Evolutionary conservation across 768 basidiomycete genomes (phyloP), one percentile per base, ranked within the genome.

Genomic region (Leucocoprinus leucothites): DNA sequence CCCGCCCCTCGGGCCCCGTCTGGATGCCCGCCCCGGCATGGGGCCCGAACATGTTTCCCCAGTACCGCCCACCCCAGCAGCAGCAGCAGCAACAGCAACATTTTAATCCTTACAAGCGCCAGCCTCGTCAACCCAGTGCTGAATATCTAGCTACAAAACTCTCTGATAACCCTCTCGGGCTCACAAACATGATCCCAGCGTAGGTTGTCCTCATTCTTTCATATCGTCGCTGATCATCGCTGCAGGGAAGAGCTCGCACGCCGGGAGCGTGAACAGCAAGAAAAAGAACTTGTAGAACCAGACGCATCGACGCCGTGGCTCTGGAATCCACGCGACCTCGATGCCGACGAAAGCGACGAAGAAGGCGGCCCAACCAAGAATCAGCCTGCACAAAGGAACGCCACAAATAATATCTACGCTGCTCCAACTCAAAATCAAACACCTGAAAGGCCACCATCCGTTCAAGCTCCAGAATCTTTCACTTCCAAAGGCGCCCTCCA

Each of bases 301-400:
- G 63, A 64, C 44, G 70, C 72, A 5, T 73, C 78, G 13, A 89
- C 88, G 0, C 88, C 88, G 7, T 90, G 87, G 87, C 77, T 88
- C 53, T 90, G 88, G 88, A 83, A 77, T 67, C 81, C 85, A 22
- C 64, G 75, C 34, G 69, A 71, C 54, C 69, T 84, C 19, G 57
- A 64, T 8, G 64, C 72, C 31, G 69, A 73, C 24, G 67, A 61
- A 1, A 60, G 60, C 5, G 13, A 40, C 40, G 19, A 42, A 28
- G 35, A 42, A 38, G 24, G 24, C 40, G 50, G 40, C 25, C 25
- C 24, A 42, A 42, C 21, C 31, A 28, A 9, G 21, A 48, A 34
- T 35, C 47, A 34, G 47, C 22, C 48, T 50, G 26, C 35, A 58
- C 45, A 55, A 43, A 40, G 26, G 50, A 49, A 13, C 52, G 28